Percentiles rank a stretch among this genome's conserved stretches.
phyloP scores from a whole-genome alignment of 176 grass and related monocot species.

The Lolium rigidum region DNA sequence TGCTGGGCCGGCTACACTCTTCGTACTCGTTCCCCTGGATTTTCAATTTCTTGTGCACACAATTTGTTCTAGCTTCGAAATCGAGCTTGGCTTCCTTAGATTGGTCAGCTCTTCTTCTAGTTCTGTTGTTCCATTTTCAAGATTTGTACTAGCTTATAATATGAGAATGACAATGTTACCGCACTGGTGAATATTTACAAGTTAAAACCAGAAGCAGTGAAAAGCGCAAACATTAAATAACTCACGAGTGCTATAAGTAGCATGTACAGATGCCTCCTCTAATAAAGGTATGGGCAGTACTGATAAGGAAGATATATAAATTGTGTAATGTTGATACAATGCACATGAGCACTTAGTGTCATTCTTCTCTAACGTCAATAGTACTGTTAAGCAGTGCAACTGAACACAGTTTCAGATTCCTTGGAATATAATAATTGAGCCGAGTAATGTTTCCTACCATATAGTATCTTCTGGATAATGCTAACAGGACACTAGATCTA shows the following conservation, averaged over 20 bases:
- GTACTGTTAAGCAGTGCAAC: neutral
- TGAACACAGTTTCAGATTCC: neutral
- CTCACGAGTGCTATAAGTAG: neutral
- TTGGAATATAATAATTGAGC: neutral
- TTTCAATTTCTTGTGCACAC: neutral
- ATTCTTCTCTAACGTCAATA: neutral
- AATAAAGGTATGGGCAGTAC: neutral
- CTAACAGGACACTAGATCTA: neutral
- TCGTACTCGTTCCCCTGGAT: neutral
- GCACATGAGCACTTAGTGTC: neutral
- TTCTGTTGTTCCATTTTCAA: neutral
- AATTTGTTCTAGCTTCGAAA: neutral
- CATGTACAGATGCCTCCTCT: neutral
- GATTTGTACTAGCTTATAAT: neutral
- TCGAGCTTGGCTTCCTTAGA: neutral
- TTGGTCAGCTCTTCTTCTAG: neutral
- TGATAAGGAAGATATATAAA: neutral
- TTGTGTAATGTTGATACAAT: neutral
- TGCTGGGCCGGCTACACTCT: neutral
- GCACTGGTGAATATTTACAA: neutral
- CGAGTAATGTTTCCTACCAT: constrained; percentile 8
- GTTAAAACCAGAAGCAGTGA: neutral
- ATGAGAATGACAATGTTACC: neutral
- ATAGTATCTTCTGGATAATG: neutral
- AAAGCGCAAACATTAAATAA: neutral